Base-by-base conservation (phyloP, 2,329 filamentous ascomycete species). In the Ceratocystis diversiconidia region DNA sequence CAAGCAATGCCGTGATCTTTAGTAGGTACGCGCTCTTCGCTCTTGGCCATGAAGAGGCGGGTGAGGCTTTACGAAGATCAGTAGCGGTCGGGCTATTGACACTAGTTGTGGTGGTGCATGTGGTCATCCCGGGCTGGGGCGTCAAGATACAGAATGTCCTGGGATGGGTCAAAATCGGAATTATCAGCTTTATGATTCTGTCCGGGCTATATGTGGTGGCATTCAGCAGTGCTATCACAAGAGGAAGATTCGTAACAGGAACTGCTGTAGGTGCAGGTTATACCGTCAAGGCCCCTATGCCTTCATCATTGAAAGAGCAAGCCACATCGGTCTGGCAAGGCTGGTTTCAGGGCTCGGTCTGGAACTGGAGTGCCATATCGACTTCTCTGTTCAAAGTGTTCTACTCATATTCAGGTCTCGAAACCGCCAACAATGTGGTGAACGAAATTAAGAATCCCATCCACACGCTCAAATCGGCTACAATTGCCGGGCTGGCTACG, bases 391-490 rank as follows among this genome's bases (percentile, higher is more conserved):
- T 86, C 75, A 85, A 86, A 69, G 83, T 89, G 0, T 83, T 86
- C 57, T 88, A 88, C 72, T 86, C 85, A 0, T 89, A 88, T 66
- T 78, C 84, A 0, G 86, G 87, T 0, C 75, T 87, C 12, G 81
- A 79, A 63, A 89, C 88, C 67, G 78, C 85, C 68, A 87, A 85
- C 73, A 86, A 88, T 69, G 86, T 89, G 3, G 76, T 89, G 62
- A 87, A 86, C 71, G 86, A 89, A 71, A 85, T 89, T 22, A 83
- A 83, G 67, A 79, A 89, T 67, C 87, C 87, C 0, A 79, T 89
- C 0, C 76, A 80, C 15, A 89, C 86, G 0, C 73, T 89, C 17
- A 84, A 81, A 63, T 82, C 82, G 0, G 85, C 86, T 1, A 82
- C 82, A 0, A 76, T 83, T 0, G 77, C 80, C 0, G 85, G 85